Percentiles rank a stretch among this genome's conserved stretches.
phyloP scores from a whole-genome alignment of 2,329 filamentous ascomycete genomes.

The Dryadomyces quercus-mongolicae region DNA sequence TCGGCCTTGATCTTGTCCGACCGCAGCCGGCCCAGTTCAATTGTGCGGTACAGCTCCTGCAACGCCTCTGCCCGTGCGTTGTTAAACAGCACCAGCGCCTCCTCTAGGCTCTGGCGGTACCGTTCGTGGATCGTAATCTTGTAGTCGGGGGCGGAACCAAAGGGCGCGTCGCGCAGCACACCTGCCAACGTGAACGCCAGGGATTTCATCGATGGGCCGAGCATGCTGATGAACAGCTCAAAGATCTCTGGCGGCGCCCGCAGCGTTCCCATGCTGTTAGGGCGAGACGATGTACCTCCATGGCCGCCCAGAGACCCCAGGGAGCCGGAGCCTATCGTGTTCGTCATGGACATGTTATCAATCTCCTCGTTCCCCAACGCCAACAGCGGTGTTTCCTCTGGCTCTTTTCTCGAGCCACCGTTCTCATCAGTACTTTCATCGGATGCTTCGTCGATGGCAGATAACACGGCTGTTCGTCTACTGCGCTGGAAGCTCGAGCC shows the following conservation, averaged over 20 bases:
- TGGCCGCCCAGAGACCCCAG: neutral
- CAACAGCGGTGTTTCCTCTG: neutral
- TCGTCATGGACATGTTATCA: neutral
- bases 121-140: constrained; percentile 66
- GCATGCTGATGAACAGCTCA: constrained; percentile 72
- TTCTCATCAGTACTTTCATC: constrained; percentile 37
- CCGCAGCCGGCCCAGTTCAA: constrained; percentile 56
- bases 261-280: constrained; percentile 19
- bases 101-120: constrained; percentile 66
- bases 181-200: constrained; percentile 84
- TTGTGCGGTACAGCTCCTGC: constrained; percentile 66
- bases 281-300: constrained; percentile 9
- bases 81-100: constrained; percentile 72
- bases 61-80: constrained; percentile 64
- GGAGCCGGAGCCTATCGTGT: neutral
- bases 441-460: constrained; percentile 50
- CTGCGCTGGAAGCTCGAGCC: constrained; percentile 24
- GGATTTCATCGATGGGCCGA: constrained; percentile 93
- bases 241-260: constrained; percentile 74
- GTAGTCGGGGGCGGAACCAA: constrained; percentile 54
- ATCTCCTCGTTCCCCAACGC: too few species aligned
- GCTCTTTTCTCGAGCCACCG: constrained; percentile 16
- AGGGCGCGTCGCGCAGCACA: constrained; percentile 78
- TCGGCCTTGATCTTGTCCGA: constrained; percentile 75
- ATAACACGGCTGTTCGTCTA: constrained; percentile 32